phyloP scores from a whole-genome alignment of 768 basidiomycete species.

The Leccinum broughii region DNA sequence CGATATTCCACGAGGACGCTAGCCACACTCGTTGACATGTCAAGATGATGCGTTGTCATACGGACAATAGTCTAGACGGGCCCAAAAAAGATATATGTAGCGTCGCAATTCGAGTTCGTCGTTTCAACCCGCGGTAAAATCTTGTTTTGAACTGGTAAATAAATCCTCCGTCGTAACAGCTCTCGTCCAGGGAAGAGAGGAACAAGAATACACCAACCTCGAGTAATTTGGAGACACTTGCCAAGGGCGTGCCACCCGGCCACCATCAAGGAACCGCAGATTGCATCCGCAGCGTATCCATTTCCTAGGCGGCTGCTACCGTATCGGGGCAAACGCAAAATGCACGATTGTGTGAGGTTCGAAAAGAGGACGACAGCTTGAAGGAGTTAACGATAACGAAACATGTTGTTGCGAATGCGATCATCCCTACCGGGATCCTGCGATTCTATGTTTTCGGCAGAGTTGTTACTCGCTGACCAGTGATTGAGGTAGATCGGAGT shows the following conservation, averaged over 20 bases:
- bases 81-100: background rate
- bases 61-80: background rate
- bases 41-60: background rate
- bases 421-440: background rate
- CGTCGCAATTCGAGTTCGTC: background rate
- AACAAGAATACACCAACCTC: background rate
- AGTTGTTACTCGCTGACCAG: background rate
- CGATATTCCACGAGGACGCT: constrained; percentile 14
- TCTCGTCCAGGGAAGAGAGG: background rate
- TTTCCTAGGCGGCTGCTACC: background rate
- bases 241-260: constrained; percentile 2
- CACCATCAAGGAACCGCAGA: background rate
- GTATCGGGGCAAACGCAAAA: background rate
- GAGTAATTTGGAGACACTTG: background rate
- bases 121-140: background rate
- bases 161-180: background rate
- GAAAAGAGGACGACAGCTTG: background rate
- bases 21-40: constrained; percentile 8
- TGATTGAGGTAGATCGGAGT: constrained; percentile 1
- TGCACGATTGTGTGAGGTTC: background rate
- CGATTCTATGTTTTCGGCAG: background rate
- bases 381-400: background rate
- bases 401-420: background rate
- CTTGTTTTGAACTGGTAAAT: background rate
- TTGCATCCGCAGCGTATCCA: background rate